Conservation (phyloP, 306 rosid species). For the Pachyrhizus erosus region DNA sequence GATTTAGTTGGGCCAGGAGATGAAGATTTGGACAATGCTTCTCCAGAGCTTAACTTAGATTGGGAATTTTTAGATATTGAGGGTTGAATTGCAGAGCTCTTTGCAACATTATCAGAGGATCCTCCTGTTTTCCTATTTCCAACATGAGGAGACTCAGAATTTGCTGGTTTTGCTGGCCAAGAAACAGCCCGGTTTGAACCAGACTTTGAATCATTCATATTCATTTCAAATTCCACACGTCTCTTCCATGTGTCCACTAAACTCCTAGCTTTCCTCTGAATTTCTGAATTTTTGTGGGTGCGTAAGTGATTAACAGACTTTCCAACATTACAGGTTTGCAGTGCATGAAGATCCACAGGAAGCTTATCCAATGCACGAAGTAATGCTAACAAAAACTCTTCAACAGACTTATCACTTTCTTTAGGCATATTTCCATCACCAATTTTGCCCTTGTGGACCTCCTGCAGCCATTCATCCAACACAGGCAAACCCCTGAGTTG, state of each 20-base stretch:
- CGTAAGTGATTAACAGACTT: conserved; percentile 91
- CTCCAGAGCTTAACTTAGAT: conserved; percentile 66
- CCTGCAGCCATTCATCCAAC: conserved; percentile 93
- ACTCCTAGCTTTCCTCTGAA: conserved; percentile 86
- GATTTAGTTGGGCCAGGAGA: conserved; percentile 70
- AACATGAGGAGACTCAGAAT: conserved; percentile 66
- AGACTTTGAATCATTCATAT: conserved; percentile 68
- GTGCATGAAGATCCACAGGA: conserved; percentile 84
- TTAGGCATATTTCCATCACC: conserved; percentile 64
- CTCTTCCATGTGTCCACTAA: conserved; percentile 94
- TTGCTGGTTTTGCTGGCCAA: conserved; percentile 64
- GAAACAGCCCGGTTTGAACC: conserved; percentile 64
- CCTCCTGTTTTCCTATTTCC: conserved; percentile 66
- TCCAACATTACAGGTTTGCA: conserved; percentile 85
- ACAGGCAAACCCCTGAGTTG: conserved; percentile 78
- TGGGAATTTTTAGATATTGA: conserved; percentile 60
- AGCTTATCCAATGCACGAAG: conserved; percentile 93
- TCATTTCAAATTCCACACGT: conserved; percentile 94
- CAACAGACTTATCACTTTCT: conserved; percentile 76
- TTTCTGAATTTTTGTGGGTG: conserved; percentile 76
- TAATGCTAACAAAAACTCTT: conserved; percentile 82
- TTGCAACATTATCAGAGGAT: conserved; percentile 63
- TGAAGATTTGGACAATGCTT: conserved; percentile 58
- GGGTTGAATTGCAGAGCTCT: conserved; percentile 58
- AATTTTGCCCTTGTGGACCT: conserved; percentile 80